These are phyloP conservation scores for Sarcodon aspratus DNA, from an alignment of 768 basidiomycete species.

Conservation along the genomic window DNA sequence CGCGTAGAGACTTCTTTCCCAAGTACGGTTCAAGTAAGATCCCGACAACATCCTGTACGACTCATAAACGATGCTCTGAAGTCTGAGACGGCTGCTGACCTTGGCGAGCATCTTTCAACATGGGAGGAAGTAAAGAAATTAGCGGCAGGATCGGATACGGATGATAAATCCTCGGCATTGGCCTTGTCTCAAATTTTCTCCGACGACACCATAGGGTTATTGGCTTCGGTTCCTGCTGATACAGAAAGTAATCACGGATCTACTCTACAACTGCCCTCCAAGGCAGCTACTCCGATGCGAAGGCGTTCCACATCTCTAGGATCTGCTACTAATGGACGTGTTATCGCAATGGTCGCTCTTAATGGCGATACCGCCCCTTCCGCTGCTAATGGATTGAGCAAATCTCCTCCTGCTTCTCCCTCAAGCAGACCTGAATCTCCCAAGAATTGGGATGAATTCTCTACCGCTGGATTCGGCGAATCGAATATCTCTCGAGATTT, in stretches of 20 bases:
- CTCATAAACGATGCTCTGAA: constrained; percentile 57
- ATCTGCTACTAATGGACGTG: not conserved
- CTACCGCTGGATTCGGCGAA: constrained; percentile 45
- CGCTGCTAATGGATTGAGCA: constrained; percentile 5
- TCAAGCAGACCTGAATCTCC: constrained; percentile 17
- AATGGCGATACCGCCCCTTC: constrained; percentile 1
- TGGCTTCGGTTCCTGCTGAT: constrained; percentile 39
- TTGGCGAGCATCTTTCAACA: constrained; percentile 24
- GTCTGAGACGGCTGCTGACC: constrained; percentile 19
- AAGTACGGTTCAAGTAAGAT: constrained; percentile 17
- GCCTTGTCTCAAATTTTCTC: constrained; percentile 44
- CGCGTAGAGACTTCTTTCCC: constrained; percentile 48
- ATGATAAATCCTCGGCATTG: constrained; percentile 1
- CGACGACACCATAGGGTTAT: constrained; percentile 51
- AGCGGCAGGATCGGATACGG: constrained; percentile 16
- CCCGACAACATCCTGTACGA: constrained; percentile 40
- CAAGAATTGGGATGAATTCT: constrained; percentile 61
- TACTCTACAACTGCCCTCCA: too few relatives aligned
- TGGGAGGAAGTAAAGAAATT: constrained; percentile 46
- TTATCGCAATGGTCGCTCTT: not conserved
- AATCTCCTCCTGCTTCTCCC: constrained; percentile 18
- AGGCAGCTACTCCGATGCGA: constrained; percentile 6
- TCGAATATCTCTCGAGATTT: constrained; percentile 33
- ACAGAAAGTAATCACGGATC: constrained; percentile 17
- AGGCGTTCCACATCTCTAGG: constrained; percentile 12